Evolutionary conservation across 2,329 filamentous ascomycete species (phyloP), one percentile per base, ranked within the genome.

Genomic region (Aureobasidium sp.): DNA sequence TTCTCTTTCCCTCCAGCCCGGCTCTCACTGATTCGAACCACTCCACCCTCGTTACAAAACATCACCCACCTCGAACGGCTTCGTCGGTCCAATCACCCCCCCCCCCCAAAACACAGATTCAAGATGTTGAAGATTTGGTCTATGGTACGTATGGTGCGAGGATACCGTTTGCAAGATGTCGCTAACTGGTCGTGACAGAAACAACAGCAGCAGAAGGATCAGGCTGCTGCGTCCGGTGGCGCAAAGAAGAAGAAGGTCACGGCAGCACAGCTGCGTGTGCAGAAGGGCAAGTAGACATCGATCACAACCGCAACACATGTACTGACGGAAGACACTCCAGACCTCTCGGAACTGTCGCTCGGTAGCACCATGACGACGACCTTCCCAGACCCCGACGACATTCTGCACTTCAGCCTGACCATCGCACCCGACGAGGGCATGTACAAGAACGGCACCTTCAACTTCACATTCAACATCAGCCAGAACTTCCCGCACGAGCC

Each of bases 121-220:
- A 92, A 79, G 72, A 97, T 97, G 94, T 83, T 96, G 81, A 97
- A 97, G 80, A 96, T 97, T 81, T 97, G 93, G 94, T 95, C 91
- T 70, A 96, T 97, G 93, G 91, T 95, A 80, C 55, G 81, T 11
- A 23, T 46, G n/a, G 37, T 57, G 15, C 11, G n/a, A 25, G 19
- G 40, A 46, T 8, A n/a, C 27, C 19, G 31, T 11, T 10, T 10
- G 15, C 6, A 17, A 33, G 31, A 17, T 8, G 4, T 10, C 59
- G 61, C 69, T 75, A 43, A 75, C 67, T 60, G 23, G 33, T 23
- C 27, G 25, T 27, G 53, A 35, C 61, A 67, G 59, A 75, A 70
- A 76, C 94, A 96, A 78, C 89, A 96, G 81, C 90, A 96, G 81
- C 90, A 96, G 78, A 89, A 95, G 77, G 92, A 90, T 70, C 90